phyloP scores from a whole-genome alignment of 73 alveolate species.

The Paramecium biaurelia region DNA sequence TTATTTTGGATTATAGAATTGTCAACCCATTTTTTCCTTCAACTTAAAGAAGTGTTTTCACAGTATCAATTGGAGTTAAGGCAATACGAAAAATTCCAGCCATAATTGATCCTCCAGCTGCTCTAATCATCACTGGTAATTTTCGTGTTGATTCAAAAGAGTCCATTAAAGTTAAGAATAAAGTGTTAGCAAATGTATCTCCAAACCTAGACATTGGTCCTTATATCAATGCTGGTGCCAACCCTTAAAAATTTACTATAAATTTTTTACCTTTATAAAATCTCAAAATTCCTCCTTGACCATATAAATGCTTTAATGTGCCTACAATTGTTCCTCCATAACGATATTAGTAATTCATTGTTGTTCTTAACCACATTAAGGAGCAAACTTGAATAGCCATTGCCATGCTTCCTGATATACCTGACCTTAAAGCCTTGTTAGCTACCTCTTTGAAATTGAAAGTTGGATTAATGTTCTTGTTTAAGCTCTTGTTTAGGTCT shows the following conservation, averaged over 20 bases:
- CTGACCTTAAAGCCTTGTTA: constrained; percentile 66
- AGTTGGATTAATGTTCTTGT: background rate
- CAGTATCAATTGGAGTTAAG: constrained; percentile 71
- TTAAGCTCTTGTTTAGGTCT: background rate
- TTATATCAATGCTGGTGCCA: constrained; percentile 73
- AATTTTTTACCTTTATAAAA: constrained; percentile 69
- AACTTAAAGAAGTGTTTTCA: constrained; percentile 76
- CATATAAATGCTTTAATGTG: constrained; percentile 61
- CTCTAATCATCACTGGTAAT: constrained; percentile 72
- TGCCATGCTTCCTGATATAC: constrained; percentile 75
- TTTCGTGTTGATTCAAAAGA: constrained; percentile 62
- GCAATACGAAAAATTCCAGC: constrained; percentile 72
- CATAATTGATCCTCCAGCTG: constrained; percentile 72
- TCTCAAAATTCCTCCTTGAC: constrained; percentile 77
- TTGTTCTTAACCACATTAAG: constrained; percentile 82
- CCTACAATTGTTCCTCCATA: constrained; percentile 73
- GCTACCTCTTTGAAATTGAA: constrained; percentile 12
- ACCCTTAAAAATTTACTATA: background rate
- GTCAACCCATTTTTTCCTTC: constrained; percentile 70
- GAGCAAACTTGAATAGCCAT: constrained; percentile 76
- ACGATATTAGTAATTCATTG: constrained; percentile 80
- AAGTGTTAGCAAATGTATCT: constrained; percentile 76
- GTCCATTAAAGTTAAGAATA: constrained; percentile 59
- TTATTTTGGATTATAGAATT: constrained; percentile 57
- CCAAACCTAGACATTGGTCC: constrained; percentile 81